Evolutionary conservation across 2,329 filamentous ascomycete species (phyloP).

Genomic region (Ophiostoma fasciatum): DNA sequence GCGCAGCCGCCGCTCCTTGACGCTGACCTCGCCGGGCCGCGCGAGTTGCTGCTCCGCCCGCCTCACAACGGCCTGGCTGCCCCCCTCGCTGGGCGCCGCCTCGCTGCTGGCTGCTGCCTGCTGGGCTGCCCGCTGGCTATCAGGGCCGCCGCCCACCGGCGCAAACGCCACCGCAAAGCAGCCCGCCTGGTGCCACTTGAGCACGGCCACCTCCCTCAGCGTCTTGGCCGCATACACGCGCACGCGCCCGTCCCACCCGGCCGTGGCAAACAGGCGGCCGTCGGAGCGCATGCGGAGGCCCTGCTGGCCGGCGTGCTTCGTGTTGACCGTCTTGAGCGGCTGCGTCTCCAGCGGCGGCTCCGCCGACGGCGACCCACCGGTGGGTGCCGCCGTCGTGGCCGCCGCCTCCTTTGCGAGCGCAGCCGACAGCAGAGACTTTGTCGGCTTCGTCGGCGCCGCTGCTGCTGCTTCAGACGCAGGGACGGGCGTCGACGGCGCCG

Average conservation of each 20-base stretch:
- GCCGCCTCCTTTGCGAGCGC: constrained; percentile 13
- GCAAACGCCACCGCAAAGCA: constrained; percentile 73
- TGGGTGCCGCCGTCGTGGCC: neutral
- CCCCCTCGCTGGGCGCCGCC: neutral
- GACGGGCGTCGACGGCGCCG: neutral
- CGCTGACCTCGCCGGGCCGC: constrained; percentile 24
- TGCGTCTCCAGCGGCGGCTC: constrained; percentile 19
- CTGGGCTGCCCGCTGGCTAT: neutral
- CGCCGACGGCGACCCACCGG: constrained; percentile 2
- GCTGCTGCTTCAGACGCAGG: too few species aligned
- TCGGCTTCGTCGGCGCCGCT: neutral
- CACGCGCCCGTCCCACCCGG: constrained; percentile 76
- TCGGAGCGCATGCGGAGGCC: constrained; percentile 63
- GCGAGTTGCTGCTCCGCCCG: neutral
- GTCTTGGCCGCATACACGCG: constrained; percentile 70
- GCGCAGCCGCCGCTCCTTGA: constrained; percentile 47
- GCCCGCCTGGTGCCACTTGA: constrained; percentile 88
- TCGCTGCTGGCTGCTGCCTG: constrained; percentile 2
- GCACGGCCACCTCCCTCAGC: constrained; percentile 74
- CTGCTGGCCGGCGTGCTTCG: constrained; percentile 85
- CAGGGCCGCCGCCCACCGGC: constrained; percentile 17
- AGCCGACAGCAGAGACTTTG: constrained; percentile 17
- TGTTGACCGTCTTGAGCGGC: constrained; percentile 51
- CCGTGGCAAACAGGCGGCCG: constrained; percentile 71
- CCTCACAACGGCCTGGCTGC: too few species aligned